Percentiles rank a stretch among this genome's conserved stretches.
Conservation (phyloP, 129 eudicot genomes). For the Centella asiatica region DNA sequence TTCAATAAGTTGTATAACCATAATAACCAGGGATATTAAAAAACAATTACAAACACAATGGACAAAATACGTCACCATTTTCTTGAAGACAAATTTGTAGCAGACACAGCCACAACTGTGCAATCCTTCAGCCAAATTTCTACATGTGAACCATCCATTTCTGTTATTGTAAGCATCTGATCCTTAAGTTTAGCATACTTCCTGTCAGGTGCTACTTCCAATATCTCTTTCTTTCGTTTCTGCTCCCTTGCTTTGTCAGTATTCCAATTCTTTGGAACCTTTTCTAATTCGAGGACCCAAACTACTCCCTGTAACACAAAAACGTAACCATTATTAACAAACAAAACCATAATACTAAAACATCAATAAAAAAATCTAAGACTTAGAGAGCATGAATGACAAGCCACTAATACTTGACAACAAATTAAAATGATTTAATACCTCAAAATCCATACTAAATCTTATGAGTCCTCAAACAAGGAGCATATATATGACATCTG, state of each 20-base stretch:
- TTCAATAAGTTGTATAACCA: too few relatives aligned
- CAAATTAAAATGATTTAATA: too few relatives aligned
- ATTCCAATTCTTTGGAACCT: conserved; percentile 41
- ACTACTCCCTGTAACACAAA: conserved; percentile 49
- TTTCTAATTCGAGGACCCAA: conserved; percentile 80
- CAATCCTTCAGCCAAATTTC: conserved; percentile 59
- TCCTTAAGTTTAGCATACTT: conserved; percentile 74
- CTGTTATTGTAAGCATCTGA: conserved; percentile 48
- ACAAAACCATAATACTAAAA: not conserved
- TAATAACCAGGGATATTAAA: too few relatives aligned
- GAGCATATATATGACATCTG: too few relatives aligned
- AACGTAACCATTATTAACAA: not conserved
- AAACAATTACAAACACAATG: conserved; percentile 8
- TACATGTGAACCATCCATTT: conserved; percentile 48
- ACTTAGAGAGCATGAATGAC: too few relatives aligned
- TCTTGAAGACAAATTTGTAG: conserved; percentile 60
- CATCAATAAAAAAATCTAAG: too few relatives aligned
- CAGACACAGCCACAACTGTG: conserved; percentile 74
- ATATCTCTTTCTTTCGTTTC: conserved; percentile 50
- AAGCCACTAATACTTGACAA: too few relatives aligned
- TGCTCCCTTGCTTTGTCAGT: conserved; percentile 47
- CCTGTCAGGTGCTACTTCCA: conserved; percentile 72
- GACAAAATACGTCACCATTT: conserved; percentile 54
- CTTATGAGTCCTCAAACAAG: too few relatives aligned
- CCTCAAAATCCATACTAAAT: too few relatives aligned